These are phyloP conservation scores for Bidens hawaiensis DNA, from an alignment of 140 eudicot genomes.

Conservation along the genomic window DNA sequence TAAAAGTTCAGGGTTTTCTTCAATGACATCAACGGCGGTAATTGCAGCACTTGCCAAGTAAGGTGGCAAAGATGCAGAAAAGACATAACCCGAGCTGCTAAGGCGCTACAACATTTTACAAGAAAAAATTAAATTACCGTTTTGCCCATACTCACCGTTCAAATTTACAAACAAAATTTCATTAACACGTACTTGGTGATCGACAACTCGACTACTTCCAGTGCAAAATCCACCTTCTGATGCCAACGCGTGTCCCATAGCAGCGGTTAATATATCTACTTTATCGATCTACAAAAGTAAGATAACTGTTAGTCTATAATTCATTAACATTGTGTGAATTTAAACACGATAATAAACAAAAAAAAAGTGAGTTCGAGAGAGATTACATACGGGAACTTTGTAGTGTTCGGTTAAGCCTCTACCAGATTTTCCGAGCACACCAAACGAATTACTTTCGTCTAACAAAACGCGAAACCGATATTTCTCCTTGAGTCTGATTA, in stretches of 20 bases:
- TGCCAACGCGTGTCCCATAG: slow-evolving; percentile 96
- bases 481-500: slow-evolving; percentile 75
- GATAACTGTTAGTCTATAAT: not conserved
- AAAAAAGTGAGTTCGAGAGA: not conserved
- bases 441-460: slow-evolving; percentile 86
- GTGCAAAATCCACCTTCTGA: slow-evolving; percentile 98
- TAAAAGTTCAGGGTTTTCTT: slow-evolving; percentile 60
- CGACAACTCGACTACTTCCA: slow-evolving; percentile 85
- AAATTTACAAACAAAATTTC: not conserved
- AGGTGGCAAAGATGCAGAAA: slow-evolving; percentile 98
- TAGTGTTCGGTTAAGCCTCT: slow-evolving; percentile 90
- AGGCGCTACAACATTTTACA: slow-evolving; percentile 58
- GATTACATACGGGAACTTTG: slow-evolving; percentile 58
- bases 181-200: slow-evolving; percentile 67
- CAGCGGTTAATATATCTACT: slow-evolving; percentile 87
- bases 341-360: not conserved
- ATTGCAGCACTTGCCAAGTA: slow-evolving; percentile 95
- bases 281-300: slow-evolving; percentile 60
- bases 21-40: slow-evolving; percentile 74
- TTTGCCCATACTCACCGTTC: not conserved
- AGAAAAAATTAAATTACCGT: not conserved
- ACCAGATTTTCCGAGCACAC: slow-evolving; percentile 91
- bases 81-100: slow-evolving; percentile 93
- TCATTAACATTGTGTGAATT: not conserved
- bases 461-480: slow-evolving; percentile 80